These are phyloP conservation scores for Cynara cardunculus DNA, from an alignment of 129 eudicot species.

Conservation along the genomic window DNA sequence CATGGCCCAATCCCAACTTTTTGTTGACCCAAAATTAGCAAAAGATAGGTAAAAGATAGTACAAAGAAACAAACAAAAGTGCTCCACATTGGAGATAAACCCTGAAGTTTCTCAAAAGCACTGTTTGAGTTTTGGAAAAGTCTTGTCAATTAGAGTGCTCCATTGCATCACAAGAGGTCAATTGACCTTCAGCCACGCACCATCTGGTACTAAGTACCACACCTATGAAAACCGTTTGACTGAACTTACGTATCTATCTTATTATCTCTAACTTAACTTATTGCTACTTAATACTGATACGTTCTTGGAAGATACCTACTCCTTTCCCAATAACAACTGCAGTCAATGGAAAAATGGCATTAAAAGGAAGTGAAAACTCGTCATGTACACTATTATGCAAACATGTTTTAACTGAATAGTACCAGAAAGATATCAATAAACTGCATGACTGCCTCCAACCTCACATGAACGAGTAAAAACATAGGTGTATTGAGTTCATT, in stretches of 20 bases:
- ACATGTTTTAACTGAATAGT: not conserved
- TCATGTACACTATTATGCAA: too few species aligned
- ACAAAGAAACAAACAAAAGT: too few species aligned
- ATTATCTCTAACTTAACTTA: not conserved
- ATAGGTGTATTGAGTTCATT: too few species aligned
- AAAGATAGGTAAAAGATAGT: too few species aligned
- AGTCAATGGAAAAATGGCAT: not conserved
- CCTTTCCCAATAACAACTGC: not conserved
- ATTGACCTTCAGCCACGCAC: not conserved
- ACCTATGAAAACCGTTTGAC: not conserved
- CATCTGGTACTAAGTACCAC: not conserved
- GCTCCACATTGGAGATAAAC: not conserved
- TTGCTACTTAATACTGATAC: not conserved
- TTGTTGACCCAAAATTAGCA: not conserved
- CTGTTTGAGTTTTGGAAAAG: not conserved
- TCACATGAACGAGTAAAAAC: not conserved
- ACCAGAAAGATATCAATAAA: not conserved
- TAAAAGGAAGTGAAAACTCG: too few species aligned
- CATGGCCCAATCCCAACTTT: too few species aligned
- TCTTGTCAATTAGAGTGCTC: not conserved
- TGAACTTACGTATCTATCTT: not conserved
- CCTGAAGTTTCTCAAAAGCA: not conserved
- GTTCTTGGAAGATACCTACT: not conserved
- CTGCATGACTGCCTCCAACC: not conserved
- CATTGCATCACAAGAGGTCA: not conserved